Evolutionary conservation across 2,329 filamentous ascomycete species (phyloP), one percentile per base, ranked within the genome.

Genomic region (Stagonosporopsis cucurbitacearum): DNA sequence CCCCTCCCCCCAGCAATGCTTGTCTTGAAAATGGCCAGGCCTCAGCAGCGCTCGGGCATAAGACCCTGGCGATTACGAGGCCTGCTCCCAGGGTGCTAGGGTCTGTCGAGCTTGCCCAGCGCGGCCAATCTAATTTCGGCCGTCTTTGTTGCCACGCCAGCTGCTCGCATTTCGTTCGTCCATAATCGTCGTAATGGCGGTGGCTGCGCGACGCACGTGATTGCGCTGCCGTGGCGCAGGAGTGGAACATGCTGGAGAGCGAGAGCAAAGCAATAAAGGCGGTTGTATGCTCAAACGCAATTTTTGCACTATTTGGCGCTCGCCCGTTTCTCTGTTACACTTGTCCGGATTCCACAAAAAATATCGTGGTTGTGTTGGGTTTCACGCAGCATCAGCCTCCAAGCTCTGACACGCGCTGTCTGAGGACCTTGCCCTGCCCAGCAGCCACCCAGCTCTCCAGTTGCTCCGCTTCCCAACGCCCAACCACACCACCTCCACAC

Each of bases 301-400:
- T 4, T 9, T 17, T 37, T 51, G 30, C 19, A 26, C 32, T 17
- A 39, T 28, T 43, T 28, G 11, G 45, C 44, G 13, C 44, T 48
- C 40, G 35, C 41, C 44, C 26, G 37, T 35, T 17, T 33, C 35
- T 25, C 39, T 54, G 44, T 50, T 23, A 37, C 56, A 49, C 28
- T 15, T 36, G 35, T 45, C 33, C 23, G 36, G 25, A 35, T 25
- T 39, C 46, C 33, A 40, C 13, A 44, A 33, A 51, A n/a, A n/a
- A n/a, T n/a, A 43, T 57, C 51, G 61, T 59, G 55, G 55, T 59
- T 60, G 64, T 61, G 52, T 57, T 59, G 59, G 52, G 60, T 66
- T 59, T 60, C 64, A 65, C 66, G 57, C 54, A 58, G 48, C 61
- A 61, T 64, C 69, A 71, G 68, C 66, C 70, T 71, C 66, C 63